Evolutionary conservation across 768 basidiomycete genomes (phyloP).

Genomic region (Boletus subcaerulescens): DNA sequence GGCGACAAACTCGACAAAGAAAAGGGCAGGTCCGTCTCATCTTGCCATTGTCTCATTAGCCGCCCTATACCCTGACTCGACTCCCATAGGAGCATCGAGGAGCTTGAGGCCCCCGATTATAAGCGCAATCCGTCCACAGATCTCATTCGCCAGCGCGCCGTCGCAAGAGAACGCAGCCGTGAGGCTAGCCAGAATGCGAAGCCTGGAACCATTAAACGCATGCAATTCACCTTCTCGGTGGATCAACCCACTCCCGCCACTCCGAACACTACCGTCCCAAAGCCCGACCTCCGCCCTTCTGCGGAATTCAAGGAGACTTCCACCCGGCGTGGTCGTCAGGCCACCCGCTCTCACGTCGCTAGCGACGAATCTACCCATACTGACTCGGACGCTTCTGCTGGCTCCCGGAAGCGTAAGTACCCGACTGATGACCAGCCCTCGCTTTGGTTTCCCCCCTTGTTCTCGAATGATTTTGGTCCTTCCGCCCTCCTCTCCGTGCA

Average conservation of each 20-base stretch:
- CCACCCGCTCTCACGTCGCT: constrained; percentile 37
- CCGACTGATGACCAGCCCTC: constrained; percentile 30
- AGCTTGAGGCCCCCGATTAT: constrained; percentile 81
- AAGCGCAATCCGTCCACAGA: constrained; percentile 77
- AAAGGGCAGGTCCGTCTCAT: constrained; percentile 71
- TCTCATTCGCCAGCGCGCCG: constrained; percentile 76
- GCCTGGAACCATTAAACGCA: constrained; percentile 76
- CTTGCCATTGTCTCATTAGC: neutral
- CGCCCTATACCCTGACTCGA: constrained; percentile 15
- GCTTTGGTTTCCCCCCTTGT: constrained; percentile 71
- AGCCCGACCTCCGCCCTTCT: constrained; percentile 66
- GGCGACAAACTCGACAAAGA: constrained; percentile 91
- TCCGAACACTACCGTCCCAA: constrained; percentile 46
- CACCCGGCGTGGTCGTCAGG: constrained; percentile 38
- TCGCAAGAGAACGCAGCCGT: constrained; percentile 76
- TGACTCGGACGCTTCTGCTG: constrained; percentile 24
- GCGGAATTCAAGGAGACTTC: constrained; percentile 57
- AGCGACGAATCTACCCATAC: constrained; percentile 20
- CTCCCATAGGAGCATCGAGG: constrained; percentile 69
- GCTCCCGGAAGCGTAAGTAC: constrained; percentile 29
- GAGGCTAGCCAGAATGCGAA: constrained; percentile 61
- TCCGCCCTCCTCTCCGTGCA: constrained; percentile 67
- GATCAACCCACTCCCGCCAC: constrained; percentile 59
- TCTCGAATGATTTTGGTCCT: constrained; percentile 74
- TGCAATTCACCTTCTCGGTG: constrained; percentile 88